These are phyloP conservation scores for Globisporangium nodosum DNA, from an alignment of 352 stramenopile species.

Conservation along the genomic window DNA sequence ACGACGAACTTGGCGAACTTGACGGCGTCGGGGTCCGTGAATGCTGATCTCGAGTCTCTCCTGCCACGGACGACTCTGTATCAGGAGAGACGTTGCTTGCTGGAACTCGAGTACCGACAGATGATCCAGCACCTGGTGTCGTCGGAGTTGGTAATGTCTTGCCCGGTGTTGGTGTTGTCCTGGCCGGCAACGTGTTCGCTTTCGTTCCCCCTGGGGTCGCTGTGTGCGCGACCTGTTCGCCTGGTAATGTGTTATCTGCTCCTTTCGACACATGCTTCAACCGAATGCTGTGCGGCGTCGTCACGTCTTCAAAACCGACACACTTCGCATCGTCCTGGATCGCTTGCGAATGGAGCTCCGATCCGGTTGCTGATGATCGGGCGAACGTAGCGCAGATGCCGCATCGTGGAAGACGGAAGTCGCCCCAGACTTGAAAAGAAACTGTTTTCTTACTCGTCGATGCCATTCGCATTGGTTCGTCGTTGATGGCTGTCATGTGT, in stretches of 20 bases:
- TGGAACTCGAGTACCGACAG: too few species aligned
- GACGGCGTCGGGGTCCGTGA: too few species aligned
- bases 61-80: too few species aligned
- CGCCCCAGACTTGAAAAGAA: conserved; percentile 30
- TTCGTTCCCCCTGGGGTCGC: not conserved
- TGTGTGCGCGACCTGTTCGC: not conserved
- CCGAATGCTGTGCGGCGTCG: conserved; percentile 8
- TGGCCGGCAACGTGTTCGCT: not conserved
- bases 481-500: not conserved
- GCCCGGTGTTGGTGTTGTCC: not conserved
- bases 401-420: conserved; percentile 42
- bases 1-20: too few species aligned
- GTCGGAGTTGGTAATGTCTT: too few species aligned
- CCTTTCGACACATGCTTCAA: conserved; percentile 3
- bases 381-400: conserved; percentile 49
- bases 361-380: not conserved
- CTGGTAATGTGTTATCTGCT: not conserved
- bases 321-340: conserved; percentile 18
- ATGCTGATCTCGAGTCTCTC: too few species aligned
- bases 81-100: too few species aligned
- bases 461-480: not conserved
- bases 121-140: too few species aligned
- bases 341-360: not conserved
- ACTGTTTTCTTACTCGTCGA: not conserved
- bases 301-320: conserved; percentile 25